phyloP scores from a whole-genome alignment of 768 basidiomycete species.

The Boletus tylopilopsis region DNA sequence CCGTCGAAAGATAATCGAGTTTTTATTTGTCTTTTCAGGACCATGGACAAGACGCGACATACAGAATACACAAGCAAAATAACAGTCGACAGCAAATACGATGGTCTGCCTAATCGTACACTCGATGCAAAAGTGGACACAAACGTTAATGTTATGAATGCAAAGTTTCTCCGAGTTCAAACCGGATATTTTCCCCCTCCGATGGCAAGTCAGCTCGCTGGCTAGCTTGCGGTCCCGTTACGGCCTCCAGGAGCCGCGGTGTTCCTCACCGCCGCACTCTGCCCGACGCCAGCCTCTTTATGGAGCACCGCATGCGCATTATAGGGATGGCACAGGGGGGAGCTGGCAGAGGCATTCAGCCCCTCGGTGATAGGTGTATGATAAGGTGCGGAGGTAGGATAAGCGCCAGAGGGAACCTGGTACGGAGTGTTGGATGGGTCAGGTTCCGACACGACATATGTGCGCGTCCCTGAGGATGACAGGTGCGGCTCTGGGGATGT shows the following conservation, averaged over 20 bases:
- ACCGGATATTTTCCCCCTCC: slow-evolving; percentile 33
- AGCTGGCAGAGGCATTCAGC: slow-evolving; percentile 42
- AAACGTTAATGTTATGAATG: neutral
- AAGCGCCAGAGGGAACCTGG: slow-evolving; percentile 70
- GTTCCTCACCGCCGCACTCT: slow-evolving; percentile 45
- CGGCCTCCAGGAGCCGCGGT: slow-evolving; percentile 41
- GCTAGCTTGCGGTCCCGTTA: neutral
- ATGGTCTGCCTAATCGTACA: slow-evolving; percentile 25
- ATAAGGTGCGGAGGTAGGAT: slow-evolving; percentile 48
- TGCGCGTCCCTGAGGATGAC: slow-evolving; percentile 46
- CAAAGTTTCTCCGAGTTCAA: neutral
- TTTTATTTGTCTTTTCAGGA: slow-evolving; percentile 12
- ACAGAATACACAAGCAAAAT: slow-evolving; percentile 17
- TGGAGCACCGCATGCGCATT: slow-evolving; percentile 40
- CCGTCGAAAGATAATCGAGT: slow-evolving; percentile 21
- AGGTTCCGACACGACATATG: slow-evolving; percentile 73
- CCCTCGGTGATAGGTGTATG: slow-evolving; percentile 36
- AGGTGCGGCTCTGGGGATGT: slow-evolving; percentile 45
- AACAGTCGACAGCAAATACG: neutral
- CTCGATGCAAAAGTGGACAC: slow-evolving; percentile 8
- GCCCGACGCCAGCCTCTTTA: slow-evolving; percentile 43
- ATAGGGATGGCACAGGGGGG: slow-evolving; percentile 37
- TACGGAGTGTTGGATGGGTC: slow-evolving; percentile 60
- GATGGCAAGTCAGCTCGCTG: too few species aligned
- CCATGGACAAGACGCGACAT: neutral